Evolutionary conservation across 495 filamentous ascomycete species (phyloP), one percentile per base, ranked within the genome.

Genomic region (Aspergillus saccharolyticus): DNA sequence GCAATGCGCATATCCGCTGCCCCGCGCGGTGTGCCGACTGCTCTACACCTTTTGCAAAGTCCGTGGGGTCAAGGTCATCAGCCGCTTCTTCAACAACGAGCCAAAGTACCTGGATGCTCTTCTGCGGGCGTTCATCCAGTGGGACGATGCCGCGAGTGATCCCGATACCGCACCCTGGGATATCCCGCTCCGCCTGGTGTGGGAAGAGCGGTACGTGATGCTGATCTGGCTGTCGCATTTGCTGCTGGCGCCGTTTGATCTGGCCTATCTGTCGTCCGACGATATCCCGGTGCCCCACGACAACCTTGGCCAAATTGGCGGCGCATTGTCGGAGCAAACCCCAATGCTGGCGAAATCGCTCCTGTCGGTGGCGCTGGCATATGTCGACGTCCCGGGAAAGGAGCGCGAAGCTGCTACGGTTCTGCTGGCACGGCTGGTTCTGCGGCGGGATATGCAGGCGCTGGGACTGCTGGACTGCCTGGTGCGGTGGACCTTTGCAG

Each of bases 21-120:
- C 85, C 15, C 81, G 82, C 54, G 90, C 88, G 20, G 81, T 96
- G 50, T 88, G 85, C 68, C 82, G 78, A 58, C 72, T 97, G 15
- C 73, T 99, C 15, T 96, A 97, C 69, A 89, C 86, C 0, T 84
- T 97, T 55, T 97, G 91, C 80, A 99, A 99, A 69, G 84, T 97
- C 55, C 83, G 94, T 48, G 94, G 94, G 21, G 85, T 90, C 67
- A 97, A 97, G 65, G 87, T 97, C 18, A 89, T 97, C 58, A 85
- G 86, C 53, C 79, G 90, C 21, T 97, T 97, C 68, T 75, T 97
- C 30, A 89, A 88, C 62, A 93, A 93, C 65, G 93, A 96, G 62
- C 88, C 91, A 0, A 85, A 80, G 56, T 84, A 89, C 61, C 79
- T 98, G 24, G 93, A 96, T 65, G 78, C 85, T 1, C 74, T 97